phyloP scores from a whole-genome alignment of 257 asterid species.

The Scutellaria galericulata region DNA sequence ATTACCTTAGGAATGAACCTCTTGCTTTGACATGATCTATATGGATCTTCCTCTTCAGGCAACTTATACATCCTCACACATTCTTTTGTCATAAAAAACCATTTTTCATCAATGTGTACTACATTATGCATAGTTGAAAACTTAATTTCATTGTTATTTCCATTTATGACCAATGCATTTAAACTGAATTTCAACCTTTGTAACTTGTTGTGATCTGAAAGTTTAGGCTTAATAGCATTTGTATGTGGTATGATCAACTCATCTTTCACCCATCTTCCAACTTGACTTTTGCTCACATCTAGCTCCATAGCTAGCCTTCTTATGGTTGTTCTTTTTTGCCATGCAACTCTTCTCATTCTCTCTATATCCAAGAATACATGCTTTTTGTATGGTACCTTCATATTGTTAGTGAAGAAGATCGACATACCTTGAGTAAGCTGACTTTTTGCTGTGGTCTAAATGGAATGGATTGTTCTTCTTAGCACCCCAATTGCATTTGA shows the following conservation, averaged over 20 bases:
- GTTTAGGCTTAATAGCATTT: neutral
- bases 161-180: neutral
- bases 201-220: neutral
- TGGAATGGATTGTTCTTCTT: too few species aligned
- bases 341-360: neutral
- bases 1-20: neutral
- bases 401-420: too few species aligned
- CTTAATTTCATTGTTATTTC: neutral
- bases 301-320: neutral
- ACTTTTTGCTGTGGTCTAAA: too few species aligned
- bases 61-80: neutral
- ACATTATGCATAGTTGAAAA: neutral
- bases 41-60: neutral
- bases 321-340: neutral
- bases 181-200: neutral
- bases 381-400: neutral
- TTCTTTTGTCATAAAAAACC: neutral
- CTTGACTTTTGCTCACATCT: neutral
- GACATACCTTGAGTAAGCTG: too few species aligned
- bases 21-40: neutral
- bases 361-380: neutral
- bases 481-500: too few species aligned
- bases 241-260: neutral
- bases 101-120: neutral
- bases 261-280: neutral